Percentiles rank a stretch among this genome's conserved stretches.
Conservation (phyloP, 768 basidiomycete genomes). For the Suillus tomentosus region DNA sequence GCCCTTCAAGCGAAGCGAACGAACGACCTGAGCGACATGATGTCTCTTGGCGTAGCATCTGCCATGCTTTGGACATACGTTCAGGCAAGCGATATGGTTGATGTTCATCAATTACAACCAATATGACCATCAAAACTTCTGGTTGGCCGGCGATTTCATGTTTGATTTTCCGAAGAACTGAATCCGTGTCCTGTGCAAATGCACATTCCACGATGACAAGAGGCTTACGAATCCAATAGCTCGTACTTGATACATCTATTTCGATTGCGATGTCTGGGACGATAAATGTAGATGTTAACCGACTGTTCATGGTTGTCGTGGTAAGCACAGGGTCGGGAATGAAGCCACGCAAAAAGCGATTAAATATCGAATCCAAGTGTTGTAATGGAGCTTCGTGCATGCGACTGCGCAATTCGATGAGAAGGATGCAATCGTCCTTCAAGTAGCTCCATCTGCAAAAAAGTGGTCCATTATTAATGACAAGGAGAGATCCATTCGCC, state of each 20-base stretch:
- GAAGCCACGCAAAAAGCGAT: neutral
- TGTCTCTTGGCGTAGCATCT: neutral
- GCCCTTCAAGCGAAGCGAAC: neutral
- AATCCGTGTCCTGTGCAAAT: neutral
- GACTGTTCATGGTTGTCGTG: neutral
- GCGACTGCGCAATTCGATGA: neutral
- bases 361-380: neutral
- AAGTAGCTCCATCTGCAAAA: neutral
- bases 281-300: neutral
- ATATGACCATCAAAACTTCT: neutral
- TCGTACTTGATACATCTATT: accelerated
- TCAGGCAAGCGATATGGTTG: neutral
- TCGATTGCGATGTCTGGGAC: neutral
- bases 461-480: neutral
- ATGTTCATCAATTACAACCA: neutral
- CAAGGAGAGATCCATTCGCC: neutral
- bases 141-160: neutral
- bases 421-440: neutral
- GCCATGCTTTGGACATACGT: neutral
- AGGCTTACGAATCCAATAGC: neutral
- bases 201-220: neutral
- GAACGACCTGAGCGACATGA: neutral
- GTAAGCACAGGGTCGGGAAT: neutral
- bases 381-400: neutral
- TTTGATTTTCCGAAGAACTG: neutral